Evolutionary conservation across 2,329 filamentous ascomycete species (phyloP), one percentile per base, ranked within the genome.

Genomic region (Cladobotryum protrusum): DNA sequence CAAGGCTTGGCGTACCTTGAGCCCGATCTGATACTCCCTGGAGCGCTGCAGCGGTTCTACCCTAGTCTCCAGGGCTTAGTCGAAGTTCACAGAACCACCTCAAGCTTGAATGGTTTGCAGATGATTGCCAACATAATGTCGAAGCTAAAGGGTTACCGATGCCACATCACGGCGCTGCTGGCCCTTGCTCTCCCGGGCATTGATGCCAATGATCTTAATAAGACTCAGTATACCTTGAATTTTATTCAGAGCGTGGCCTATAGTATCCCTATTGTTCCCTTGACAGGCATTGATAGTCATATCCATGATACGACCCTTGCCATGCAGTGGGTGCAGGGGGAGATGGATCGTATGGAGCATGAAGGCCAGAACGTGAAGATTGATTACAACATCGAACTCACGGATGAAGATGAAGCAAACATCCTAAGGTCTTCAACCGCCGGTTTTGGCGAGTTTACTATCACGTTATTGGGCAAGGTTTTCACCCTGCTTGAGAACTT

Each of bases 181-280:
- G 93, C 92, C 5, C 77, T 99, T 52, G 89, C 92, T 4, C 74
- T 99, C 32, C 95, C 95, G 0, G 95, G 93, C 18, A 95, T 99
- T 52, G 95, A 99, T 69, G 91, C 95, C 56, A 99, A 99, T 64
- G 93, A 99, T 68, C 73, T 99, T 20, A 91, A 93, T 64, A 99
- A 99, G 75, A 97, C 93, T 1, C 81, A 96, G 59, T 89, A 96
- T 67, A 95, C 93, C 0, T 76, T 99, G 51, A 89, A 91, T 57
- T 96, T 96, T 65, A 93, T 99, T 50, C 92, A 97, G 67, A 87
- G 89, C 51, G 89, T 97, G 12, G 92, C 90, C 52, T 97, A 96
- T 72, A 95, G 92, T 61, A 95, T 99, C 47, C 95, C 93, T 0
- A 88, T 99, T 63, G 83, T 87, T 51, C 87, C 95, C 53, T 72